Conservation (phyloP, 768 basidiomycete species). For the Bullera alba region DNA sequence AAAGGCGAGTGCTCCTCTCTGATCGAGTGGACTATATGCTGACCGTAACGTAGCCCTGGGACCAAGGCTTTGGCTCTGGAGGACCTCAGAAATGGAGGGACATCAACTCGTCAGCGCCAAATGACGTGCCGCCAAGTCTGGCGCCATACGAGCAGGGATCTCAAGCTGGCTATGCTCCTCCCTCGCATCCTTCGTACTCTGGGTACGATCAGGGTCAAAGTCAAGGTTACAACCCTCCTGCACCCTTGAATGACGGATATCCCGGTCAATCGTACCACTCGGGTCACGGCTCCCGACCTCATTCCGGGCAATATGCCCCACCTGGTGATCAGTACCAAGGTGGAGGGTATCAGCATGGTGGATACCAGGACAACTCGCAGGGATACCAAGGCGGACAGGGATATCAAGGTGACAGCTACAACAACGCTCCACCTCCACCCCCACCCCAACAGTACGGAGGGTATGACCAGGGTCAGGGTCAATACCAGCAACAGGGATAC, state of each 20-base stretch:
- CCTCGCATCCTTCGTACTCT: neutral
- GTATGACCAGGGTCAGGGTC: slow-evolving; percentile 2
- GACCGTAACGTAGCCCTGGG: slow-evolving; percentile 33
- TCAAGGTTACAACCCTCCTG: neutral
- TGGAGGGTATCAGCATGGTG: no score
- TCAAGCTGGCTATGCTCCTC: neutral
- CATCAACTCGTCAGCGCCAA: slow-evolving; percentile 18
- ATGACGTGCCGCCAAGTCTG: slow-evolving; percentile 1
- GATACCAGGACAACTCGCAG: no score
- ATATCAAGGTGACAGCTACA: neutral
- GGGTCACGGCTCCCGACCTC: neutral
- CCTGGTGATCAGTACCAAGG: no score
- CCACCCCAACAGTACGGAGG: neutral
- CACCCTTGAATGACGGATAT: neutral
- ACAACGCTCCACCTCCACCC: slow-evolving; percentile 3
- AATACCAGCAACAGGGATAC: slow-evolving; percentile 3
- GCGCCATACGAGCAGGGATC: neutral
- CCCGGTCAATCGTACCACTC: slow-evolving; percentile 4
- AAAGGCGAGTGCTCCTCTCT: slow-evolving; percentile 20
- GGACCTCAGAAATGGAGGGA: slow-evolving; percentile 42
- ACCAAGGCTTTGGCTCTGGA: slow-evolving; percentile 43
- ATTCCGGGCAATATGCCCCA: neutral
- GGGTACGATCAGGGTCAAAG: neutral
- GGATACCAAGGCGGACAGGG: no score
- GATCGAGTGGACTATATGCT: neutral